Evolutionary conservation across 163 green algal species (phyloP).

Genomic region (Scenedesmus sp.): DNA sequence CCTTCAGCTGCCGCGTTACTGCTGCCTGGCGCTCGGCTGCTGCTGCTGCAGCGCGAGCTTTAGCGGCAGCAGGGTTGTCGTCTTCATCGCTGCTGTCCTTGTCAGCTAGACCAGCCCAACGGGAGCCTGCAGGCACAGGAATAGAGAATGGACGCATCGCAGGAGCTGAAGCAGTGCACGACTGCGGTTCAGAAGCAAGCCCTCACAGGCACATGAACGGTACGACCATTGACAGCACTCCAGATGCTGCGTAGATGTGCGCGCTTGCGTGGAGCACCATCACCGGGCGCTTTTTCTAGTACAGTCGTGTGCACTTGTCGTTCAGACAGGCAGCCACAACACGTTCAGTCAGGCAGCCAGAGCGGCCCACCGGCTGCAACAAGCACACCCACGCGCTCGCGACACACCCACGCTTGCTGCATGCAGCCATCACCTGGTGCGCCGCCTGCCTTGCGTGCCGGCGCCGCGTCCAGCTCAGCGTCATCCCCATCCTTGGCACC

Average conservation of each 20-base stretch:
- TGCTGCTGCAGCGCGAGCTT: background rate
- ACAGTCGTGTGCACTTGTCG: too few relatives aligned
- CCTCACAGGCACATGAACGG: background rate
- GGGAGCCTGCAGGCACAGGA: conserved; percentile 17
- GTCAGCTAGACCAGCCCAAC: conserved; percentile 19
- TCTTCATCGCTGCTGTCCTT: conserved; percentile 10
- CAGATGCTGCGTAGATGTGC: too few relatives aligned
- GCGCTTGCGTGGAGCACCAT: too few relatives aligned
- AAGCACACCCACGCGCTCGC: background rate
- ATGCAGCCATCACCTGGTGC: background rate
- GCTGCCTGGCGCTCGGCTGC: conserved; percentile 8
- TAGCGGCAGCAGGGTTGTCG: background rate
- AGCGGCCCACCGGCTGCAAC: background rate
- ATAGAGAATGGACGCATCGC: background rate
- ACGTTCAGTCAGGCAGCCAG: background rate
- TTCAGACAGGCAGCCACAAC: background rate
- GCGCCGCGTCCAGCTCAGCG: background rate
- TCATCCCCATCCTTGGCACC: conserved; percentile 10
- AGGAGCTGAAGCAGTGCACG: conserved; percentile 23
- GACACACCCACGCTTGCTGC: background rate
- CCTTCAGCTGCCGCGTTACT: conserved; percentile 53
- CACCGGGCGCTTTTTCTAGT: too few relatives aligned
- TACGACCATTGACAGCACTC: too few relatives aligned
- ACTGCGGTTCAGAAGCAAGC: background rate
- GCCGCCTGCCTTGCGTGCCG: background rate